phyloP scores from a whole-genome alignment of 2,329 filamentous ascomycete species.

The Diaporthe longicolla region DNA sequence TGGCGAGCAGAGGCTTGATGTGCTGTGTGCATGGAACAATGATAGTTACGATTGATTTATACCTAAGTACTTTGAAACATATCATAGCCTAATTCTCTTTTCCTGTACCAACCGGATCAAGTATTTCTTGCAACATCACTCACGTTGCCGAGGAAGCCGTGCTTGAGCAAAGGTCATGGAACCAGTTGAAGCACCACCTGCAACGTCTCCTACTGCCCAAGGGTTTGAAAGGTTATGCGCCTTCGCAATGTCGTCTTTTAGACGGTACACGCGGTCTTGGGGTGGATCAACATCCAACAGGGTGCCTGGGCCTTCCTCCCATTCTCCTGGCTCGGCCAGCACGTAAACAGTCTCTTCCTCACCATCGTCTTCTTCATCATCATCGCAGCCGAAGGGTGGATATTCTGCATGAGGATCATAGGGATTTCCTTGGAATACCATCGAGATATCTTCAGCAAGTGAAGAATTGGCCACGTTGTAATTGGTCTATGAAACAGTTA shows the following conservation, averaged over 20 bases:
- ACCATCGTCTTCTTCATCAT: neutral
- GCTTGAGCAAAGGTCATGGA: constrained; percentile 7
- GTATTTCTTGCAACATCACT: neutral
- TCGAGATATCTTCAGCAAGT: constrained; percentile 19
- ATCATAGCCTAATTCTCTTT: neutral
- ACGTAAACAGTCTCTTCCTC: neutral
- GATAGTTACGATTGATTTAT: neutral
- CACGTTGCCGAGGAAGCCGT: constrained; percentile 1
- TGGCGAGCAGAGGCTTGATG: neutral
- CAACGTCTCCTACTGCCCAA: constrained; percentile 11
- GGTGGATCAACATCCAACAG: constrained; percentile 8
- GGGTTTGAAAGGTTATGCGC: constrained; percentile 12
- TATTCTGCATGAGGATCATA: constrained; percentile 13
- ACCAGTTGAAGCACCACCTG: constrained; percentile 6
- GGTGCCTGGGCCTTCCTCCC: constrained; percentile 18
- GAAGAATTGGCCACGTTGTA: constrained; percentile 19
- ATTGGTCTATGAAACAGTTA: constrained; percentile 13
- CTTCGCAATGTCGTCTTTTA: constrained; percentile 14
- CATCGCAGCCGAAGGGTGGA: constrained; percentile 5
- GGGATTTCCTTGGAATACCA: constrained; percentile 1
- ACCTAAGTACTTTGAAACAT: neutral
- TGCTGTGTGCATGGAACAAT: neutral
- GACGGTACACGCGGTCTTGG: constrained; percentile 17
- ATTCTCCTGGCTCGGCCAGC: constrained; percentile 14
- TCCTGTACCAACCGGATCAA: neutral